Evolutionary conservation across 2,329 filamentous ascomycete species (phyloP), one percentile per base, ranked within the genome.

Genomic region (Fusarium sp.): DNA sequence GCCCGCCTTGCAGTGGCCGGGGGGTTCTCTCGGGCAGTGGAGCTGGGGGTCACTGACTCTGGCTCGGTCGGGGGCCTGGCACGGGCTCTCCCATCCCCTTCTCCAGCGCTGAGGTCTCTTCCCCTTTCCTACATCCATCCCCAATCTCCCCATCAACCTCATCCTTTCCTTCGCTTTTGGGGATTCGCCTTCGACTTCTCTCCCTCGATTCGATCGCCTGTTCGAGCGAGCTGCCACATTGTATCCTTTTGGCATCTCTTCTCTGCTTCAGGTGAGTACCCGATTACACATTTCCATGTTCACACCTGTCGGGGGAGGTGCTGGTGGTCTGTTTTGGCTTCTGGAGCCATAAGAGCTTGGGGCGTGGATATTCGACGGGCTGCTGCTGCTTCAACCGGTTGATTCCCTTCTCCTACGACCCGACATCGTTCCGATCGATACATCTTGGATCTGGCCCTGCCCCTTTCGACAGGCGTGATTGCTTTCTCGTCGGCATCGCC

Each of bases 111-210:
- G 43, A 47, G 43, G 43, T 68, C 69, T 75, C 74, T 77, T 75
- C 70, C 75, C 76, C 75, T 71, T 78, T 78, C 69, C 73, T 52
- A 52, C 74, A 74, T 70, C 76, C 71, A 70, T 73, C 63, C 62
- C 58, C 59, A 69, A 67, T 75, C 74, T 73, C 66, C 69, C 66
- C 73, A 76, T 77, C 73, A 73, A 75, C 73, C 69, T 74, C 66
- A 64, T 43, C 63, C 64, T 70, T 67, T 68, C 61, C 47, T 69
- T 74, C 66, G 69, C 62, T 73, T 52, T 63, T 54, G 70, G 66
- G 73, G 72, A 56, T 58, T 68, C 66, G 69, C 72, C 66, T 74
- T 74, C 72, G 72, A 72, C 56, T 63, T 71, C 61, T 67, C 67
- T 67, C 61, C 60, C 75, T 56, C 62, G 66, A 74, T 61, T 62